A percentile compares a stretch with the other conserved stretches of the same genome.
Evolutionary conservation across 176 grass and related monocot genomes (phyloP).

Genomic region (Phoenix dactylifera): DNA sequence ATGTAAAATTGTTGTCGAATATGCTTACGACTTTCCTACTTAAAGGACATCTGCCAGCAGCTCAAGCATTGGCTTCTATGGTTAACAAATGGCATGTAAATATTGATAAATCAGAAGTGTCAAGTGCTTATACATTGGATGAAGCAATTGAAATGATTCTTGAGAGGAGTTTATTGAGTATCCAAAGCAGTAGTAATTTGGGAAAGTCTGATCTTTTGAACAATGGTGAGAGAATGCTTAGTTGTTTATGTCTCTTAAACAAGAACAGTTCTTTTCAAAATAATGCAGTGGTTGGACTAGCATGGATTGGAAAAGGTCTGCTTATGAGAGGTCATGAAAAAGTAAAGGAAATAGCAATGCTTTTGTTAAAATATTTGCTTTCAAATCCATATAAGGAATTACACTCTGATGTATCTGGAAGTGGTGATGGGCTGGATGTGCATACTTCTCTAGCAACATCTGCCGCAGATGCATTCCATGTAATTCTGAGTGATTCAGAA

Average conservation of each 20-base stretch:
- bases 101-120: slow-evolving; percentile 16
- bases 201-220: slow-evolving; percentile 18
- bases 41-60: slow-evolving; percentile 60
- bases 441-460: slow-evolving; percentile 32
- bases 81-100: slow-evolving; percentile 62
- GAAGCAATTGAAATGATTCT: slow-evolving; percentile 55
- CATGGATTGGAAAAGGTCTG: slow-evolving; percentile 90
- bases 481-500: slow-evolving; percentile 89
- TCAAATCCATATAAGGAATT: slow-evolving; percentile 23
- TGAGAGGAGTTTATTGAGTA: slow-evolving; percentile 35
- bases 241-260: slow-evolving; percentile 4
- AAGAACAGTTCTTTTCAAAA: slow-evolving; percentile 23
- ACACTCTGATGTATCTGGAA: slow-evolving; percentile 21
- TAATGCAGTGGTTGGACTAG: slow-evolving; percentile 48
- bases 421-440: slow-evolving; percentile 12
- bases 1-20: slow-evolving; percentile 42
- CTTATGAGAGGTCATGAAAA: slow-evolving; percentile 95
- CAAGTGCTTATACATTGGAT: slow-evolving; percentile 39
- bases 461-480: slow-evolving; percentile 73
- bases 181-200: slow-evolving; percentile 24
- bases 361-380: slow-evolving; percentile 64
- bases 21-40: slow-evolving; percentile 56
- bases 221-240: slow-evolving; percentile 7
- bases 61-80: slow-evolving; percentile 81
- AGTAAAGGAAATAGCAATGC: slow-evolving; percentile 70